Base-by-base conservation (phyloP, 495 filamentous ascomycete genomes). In the Aspergillus avenaceus region DNA sequence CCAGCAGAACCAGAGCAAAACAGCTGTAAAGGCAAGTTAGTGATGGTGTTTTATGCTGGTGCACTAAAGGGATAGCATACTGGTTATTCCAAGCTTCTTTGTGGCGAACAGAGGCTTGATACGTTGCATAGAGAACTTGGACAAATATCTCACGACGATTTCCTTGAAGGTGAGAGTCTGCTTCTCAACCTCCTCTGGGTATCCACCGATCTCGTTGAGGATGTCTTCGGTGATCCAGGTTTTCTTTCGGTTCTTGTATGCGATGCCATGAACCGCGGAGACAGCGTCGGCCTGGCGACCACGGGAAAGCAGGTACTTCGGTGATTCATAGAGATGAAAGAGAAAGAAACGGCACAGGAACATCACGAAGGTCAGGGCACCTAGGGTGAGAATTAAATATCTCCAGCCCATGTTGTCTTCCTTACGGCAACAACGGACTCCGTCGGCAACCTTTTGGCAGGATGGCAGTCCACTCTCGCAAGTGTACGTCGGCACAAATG, bases 241-340 rank as follows among this genome's bases (percentile, higher is more conserved):
- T 57, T 74, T 67, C 25, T 66, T 54, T 51, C 63, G 61, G 66
- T 81, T 81, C 64, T 74, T 72, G 60, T 78, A 72, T 2, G 78
- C 78, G 16, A 81, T 75, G 8, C 75, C 77, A 45, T 87, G 84
- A 2, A 91, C 80, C 8, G 86, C 72, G 11, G 77, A 73, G 9
- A 90, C 87, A 16, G 88, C 89, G 31, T 87, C 79, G n/a, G 79
- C 77, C 54, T 91, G 85, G 18, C 76, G 71, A 3, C 86, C 87
- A 34, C 82, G 78, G 2, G 83, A 83, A 62, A 92, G 84, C 26
- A 91, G 63, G 59, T 79, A 91, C 65, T 92, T 95, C 21, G 89
- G 89, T 6, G 84, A 88, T 65, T 93, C 89, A 62, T 81, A 88
- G 14, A 95, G 78, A 28, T 84, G 83, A 67, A 95, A 95, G 44